These are phyloP conservation scores for Sequoia sempervirens DNA, from an alignment of 75 land plant species.

Conservation along the genomic window DNA sequence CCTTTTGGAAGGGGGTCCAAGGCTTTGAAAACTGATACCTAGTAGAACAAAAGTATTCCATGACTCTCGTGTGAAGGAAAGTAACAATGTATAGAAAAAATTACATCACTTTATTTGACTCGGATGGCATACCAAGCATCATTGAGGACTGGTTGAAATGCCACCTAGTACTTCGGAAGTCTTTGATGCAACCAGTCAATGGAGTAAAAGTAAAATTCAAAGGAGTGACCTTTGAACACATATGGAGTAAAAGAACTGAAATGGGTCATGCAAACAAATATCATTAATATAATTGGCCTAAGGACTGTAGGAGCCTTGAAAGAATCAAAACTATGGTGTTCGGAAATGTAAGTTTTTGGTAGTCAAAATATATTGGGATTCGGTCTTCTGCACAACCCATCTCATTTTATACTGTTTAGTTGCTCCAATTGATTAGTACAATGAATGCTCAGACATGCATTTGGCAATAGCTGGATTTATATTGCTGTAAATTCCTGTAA, in stretches of 20 bases:
- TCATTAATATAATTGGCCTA: neutral
- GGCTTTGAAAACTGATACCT: too few relatives aligned
- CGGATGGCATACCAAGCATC: neutral
- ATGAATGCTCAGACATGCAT: conserved; percentile 1
- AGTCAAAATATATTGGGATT: neutral
- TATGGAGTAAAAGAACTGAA: neutral
- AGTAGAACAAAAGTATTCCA: too few relatives aligned
- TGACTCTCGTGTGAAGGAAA: too few relatives aligned
- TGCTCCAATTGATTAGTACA: neutral
- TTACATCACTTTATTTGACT: neutral
- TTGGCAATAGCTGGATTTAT: neutral
- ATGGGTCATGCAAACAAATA: neutral
- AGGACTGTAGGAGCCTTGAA: neutral
- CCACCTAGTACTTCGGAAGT: neutral
- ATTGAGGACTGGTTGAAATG: neutral
- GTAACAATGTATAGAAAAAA: neutral
- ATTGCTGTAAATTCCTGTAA: neutral
- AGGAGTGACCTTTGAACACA: neutral
- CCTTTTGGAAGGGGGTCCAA: too few relatives aligned
- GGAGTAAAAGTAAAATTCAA: neutral
- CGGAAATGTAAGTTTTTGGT: neutral
- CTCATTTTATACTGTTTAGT: neutral
- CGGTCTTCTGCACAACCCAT: neutral
- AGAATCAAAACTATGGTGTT: neutral
- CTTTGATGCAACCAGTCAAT: neutral